These are phyloP conservation scores for Eucalyptus pauciflora DNA, from an alignment of 345 rosid species.

Conservation along the genomic window DNA sequence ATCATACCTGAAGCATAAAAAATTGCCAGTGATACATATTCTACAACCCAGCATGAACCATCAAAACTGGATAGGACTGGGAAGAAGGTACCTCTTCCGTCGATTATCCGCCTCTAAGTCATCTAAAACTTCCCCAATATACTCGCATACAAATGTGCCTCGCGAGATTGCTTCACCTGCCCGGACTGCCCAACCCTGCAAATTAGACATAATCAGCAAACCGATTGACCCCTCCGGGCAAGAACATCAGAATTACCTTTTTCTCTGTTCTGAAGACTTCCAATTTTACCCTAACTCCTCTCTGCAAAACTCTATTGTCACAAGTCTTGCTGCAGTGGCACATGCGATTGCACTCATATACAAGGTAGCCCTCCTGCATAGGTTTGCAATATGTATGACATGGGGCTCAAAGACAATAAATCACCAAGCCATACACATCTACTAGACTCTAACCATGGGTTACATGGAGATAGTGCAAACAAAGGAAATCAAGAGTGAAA, in stretches of 20 bases:
- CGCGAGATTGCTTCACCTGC: conserved; percentile 76
- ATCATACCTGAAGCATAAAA: conserved; percentile 33
- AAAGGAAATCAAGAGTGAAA: not conserved
- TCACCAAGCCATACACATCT: not conserved
- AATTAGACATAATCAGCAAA: not conserved
- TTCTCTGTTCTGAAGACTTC: conserved; percentile 75
- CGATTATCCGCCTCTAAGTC: conserved; percentile 60
- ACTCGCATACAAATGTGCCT: conserved; percentile 87
- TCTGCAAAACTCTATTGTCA: conserved; percentile 88
- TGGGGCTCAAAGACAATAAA: not conserved
- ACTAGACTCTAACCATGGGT: not conserved
- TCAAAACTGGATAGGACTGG: not conserved
- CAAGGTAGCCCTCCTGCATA: conserved; percentile 93
- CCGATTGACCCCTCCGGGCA: not conserved
- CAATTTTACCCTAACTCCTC: conserved; percentile 56
- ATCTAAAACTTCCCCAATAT: conserved; percentile 73
- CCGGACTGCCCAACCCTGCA: conserved; percentile 95
- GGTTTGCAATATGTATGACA: not conserved
- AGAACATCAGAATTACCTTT: conserved; percentile 37
- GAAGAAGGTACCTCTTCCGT: conserved; percentile 38
- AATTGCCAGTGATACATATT: not conserved
- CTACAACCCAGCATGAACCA: not conserved
- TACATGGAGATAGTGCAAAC: not conserved
- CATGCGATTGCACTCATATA: conserved; percentile 85
- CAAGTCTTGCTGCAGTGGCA: conserved; percentile 73